Evolutionary conservation across 148 eudicot species (phyloP).

Genomic region (Rhododendron molle): DNA sequence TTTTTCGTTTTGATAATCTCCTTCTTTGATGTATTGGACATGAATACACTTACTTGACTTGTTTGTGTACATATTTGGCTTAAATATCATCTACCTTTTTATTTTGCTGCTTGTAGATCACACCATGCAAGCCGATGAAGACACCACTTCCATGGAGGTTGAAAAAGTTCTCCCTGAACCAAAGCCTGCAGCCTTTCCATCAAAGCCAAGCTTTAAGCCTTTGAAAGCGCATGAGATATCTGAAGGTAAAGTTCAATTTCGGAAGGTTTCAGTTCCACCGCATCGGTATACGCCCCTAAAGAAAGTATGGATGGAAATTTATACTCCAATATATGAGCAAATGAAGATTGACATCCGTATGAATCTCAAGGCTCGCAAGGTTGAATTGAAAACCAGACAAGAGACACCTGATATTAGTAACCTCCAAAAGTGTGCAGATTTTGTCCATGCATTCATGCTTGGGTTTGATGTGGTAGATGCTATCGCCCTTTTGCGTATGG

Average conservation of each 20-base stretch:
- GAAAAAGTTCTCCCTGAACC: constrained; percentile 24
- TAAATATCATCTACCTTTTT: background rate
- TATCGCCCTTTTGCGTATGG: constrained; percentile 56
- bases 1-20: background rate
- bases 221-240: constrained; percentile 78
- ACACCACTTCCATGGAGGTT: constrained; percentile 44
- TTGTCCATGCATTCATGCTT: constrained; percentile 80
- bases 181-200: constrained; percentile 17
- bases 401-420: constrained; percentile 77
- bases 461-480: constrained; percentile 82
- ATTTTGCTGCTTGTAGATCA: background rate
- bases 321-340: constrained; percentile 63
- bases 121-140: constrained; percentile 10
- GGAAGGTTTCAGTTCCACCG: constrained; percentile 60
- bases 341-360: constrained; percentile 87
- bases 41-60: too few species aligned
- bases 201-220: constrained; percentile 55
- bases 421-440: constrained; percentile 79
- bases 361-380: constrained; percentile 68
- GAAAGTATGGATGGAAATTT: constrained; percentile 72
- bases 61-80: background rate
- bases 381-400: constrained; percentile 63
- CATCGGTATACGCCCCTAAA: constrained; percentile 9
- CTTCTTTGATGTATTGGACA: background rate
- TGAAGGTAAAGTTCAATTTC: constrained; percentile 46